Conservation (phyloP, 2,329 filamentous ascomycete genomes). For the Paraphoma chrysanthemicola region DNA sequence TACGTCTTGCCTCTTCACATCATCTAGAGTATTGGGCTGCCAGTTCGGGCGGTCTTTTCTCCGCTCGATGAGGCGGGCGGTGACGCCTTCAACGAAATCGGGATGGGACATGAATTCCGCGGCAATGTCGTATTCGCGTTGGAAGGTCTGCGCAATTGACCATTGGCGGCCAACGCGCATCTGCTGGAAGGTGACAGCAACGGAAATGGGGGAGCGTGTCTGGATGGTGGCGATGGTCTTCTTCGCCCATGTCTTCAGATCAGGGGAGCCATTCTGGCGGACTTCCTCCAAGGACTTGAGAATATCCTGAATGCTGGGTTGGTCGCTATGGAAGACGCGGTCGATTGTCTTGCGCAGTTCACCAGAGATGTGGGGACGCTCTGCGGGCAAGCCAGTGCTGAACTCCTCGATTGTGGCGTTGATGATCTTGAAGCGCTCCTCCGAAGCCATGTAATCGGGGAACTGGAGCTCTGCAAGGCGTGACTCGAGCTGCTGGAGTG, state of each 20-base stretch:
- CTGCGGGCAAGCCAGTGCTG: conserved; percentile 79
- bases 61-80: conserved; percentile 77
- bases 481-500: conserved; percentile 79
- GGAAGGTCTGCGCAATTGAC: conserved; percentile 85
- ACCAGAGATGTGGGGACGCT: conserved; percentile 62
- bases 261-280: conserved; percentile 39
- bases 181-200: conserved; percentile 84
- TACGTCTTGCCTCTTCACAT: conserved; percentile 66
- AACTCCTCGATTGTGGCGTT: conserved; percentile 92
- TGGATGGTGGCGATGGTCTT: conserved; percentile 78
- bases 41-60: conserved; percentile 71
- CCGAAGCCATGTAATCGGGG: conserved; percentile 72
- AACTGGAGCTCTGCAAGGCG: conserved; percentile 91
- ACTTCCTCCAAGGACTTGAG: conserved; percentile 67
- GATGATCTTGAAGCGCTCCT: conserved; percentile 73
- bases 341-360: conserved; percentile 82
- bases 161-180: conserved; percentile 78
- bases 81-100: conserved; percentile 94
- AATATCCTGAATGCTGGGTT: conserved; percentile 73
- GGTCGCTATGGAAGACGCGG: conserved; percentile 59
- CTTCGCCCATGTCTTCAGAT: conserved; percentile 74
- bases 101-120: conserved; percentile 86
- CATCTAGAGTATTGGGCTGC: conserved; percentile 76
- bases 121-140: conserved; percentile 84
- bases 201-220: conserved; percentile 81